These are phyloP conservation scores for Solanum commersonii DNA, from an alignment of 257 asterid genomes.

Conservation along the genomic window DNA sequence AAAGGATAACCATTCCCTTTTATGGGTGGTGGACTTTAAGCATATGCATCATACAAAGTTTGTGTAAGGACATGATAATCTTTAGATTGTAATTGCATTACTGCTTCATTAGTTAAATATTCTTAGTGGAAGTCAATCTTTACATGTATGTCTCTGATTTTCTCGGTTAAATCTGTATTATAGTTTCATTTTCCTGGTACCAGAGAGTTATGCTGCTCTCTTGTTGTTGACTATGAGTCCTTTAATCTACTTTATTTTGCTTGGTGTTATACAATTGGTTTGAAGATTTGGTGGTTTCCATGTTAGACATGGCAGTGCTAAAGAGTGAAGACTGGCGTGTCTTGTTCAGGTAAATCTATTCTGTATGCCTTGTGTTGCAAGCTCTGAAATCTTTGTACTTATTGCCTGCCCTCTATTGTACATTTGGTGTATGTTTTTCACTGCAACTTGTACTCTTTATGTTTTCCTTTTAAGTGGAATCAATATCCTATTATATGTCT, in stretches of 20 bases:
- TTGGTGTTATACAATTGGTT: not conserved
- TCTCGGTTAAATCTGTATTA: not conserved
- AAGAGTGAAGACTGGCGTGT: not conserved
- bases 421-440: not conserved
- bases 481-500: no score
- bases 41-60: not conserved
- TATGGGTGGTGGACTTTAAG: not conserved
- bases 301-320: not conserved
- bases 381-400: not conserved
- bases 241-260: not conserved
- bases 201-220: not conserved
- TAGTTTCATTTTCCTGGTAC: not conserved
- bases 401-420: no score
- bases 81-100: not conserved
- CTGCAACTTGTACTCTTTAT: not conserved
- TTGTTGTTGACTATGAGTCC: not conserved
- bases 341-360: not conserved
- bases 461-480: not conserved
- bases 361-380: not conserved
- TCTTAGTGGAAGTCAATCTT: not conserved
- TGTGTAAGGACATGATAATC: not conserved
- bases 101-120: not conserved
- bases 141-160: not conserved
- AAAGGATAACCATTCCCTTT: not conserved
- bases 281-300: not conserved